These are phyloP conservation scores for Cydonia oblonga DNA, from an alignment of 331 rosid genomes.

Conservation along the genomic window DNA sequence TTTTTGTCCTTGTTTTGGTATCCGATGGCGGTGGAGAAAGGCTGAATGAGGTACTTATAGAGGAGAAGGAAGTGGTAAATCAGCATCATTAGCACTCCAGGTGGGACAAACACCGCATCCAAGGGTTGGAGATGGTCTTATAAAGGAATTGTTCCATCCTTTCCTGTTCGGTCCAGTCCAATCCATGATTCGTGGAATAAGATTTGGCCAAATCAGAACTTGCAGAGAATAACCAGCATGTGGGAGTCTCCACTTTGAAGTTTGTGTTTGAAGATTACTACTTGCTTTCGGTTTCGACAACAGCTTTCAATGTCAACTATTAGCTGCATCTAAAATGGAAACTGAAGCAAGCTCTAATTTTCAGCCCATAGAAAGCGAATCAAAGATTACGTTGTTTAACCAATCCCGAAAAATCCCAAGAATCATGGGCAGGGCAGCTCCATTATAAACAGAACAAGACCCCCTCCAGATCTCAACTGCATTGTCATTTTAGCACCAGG, in stretches of 20 bases:
- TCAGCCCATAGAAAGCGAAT: background rate
- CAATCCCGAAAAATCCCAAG: background rate
- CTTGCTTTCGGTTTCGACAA: background rate
- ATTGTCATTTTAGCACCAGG: background rate
- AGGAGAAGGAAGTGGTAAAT: slow-evolving; percentile 35
- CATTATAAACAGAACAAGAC: background rate
- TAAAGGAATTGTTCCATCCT: background rate
- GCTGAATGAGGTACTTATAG: slow-evolving; percentile 31
- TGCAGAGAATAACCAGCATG: background rate
- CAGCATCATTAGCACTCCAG: slow-evolving; percentile 27
- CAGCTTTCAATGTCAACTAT: background rate
- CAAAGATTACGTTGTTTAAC: background rate
- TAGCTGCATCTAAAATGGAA: background rate
- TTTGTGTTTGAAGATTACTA: background rate
- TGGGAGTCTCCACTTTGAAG: background rate
- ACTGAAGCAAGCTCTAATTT: background rate
- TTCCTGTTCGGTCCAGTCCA: background rate
- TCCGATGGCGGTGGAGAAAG: slow-evolving; percentile 59
- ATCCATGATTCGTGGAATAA: background rate
- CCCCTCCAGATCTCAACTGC: background rate
- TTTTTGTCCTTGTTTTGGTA: slow-evolving; percentile 53
- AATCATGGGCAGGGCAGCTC: background rate
- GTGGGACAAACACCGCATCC: too few relatives aligned
- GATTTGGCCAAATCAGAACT: too few relatives aligned
- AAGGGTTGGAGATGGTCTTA: too few relatives aligned